These are phyloP conservation scores for Anthracocystis panici-leucophaei DNA, from an alignment of 1,284 basidiomycete genomes.

Conservation along the genomic window DNA sequence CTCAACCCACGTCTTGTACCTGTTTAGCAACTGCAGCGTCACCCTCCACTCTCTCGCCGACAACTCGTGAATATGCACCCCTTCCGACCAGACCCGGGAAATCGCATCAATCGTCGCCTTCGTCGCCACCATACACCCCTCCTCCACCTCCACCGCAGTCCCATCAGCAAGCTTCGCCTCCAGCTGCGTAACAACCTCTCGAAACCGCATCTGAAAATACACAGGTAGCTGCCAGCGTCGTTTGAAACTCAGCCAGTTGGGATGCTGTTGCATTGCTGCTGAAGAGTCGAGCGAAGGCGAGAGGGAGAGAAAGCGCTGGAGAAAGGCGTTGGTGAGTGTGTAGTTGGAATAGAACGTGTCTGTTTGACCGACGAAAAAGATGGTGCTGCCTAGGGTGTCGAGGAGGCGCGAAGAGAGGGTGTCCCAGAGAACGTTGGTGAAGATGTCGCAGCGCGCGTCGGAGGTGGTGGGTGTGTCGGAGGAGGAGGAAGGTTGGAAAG, in stretches of 20 bases:
- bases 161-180: conserved; percentile 31
- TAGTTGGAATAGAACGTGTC: conserved; percentile 86
- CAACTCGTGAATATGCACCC: conserved; percentile 55
- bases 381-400: conserved; percentile 78
- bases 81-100: conserved; percentile 48
- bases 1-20: conserved; percentile 63
- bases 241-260: conserved; percentile 80
- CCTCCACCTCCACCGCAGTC: not conserved
- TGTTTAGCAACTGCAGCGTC: conserved; percentile 61
- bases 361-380: conserved; percentile 91
- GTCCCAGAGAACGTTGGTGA: conserved; percentile 83
- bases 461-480: not conserved
- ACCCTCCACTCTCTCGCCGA: conserved; percentile 62
- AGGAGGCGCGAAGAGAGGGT: conserved; percentile 83
- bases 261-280: conserved; percentile 73
- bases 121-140: conserved; percentile 23
- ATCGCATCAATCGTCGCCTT: conserved; percentile 45
- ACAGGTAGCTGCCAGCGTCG: conserved; percentile 93
- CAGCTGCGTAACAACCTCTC: conserved; percentile 79
- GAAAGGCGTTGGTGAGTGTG: conserved; percentile 83
- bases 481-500: not conserved
- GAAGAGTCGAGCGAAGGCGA: conserved; percentile 76
- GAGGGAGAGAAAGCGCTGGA: conserved; percentile 84
- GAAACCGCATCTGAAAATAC: conserved; percentile 98
- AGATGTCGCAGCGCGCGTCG: conserved; percentile 47